Evolutionary conservation across 805 yeast species (phyloP).

Genomic region (Saturnispora zaruensis): DNA sequence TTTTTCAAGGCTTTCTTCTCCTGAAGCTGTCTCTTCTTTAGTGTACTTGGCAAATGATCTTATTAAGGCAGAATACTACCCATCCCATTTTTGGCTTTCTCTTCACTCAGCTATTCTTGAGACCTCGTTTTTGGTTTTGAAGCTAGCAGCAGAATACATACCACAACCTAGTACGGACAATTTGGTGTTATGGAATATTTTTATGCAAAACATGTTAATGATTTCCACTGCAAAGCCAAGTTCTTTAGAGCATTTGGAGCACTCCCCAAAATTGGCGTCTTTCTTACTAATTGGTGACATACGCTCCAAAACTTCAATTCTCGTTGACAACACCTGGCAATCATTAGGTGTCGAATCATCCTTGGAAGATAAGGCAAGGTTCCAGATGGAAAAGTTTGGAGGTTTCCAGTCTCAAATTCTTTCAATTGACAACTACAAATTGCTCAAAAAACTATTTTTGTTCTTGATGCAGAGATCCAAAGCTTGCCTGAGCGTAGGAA

Average conservation of each 20-base stretch:
- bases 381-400: slow-evolving; percentile 53
- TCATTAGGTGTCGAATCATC: slow-evolving; percentile 56
- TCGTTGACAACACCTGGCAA: slow-evolving; percentile 64
- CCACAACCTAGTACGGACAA: slow-evolving; percentile 41
- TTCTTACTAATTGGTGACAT: slow-evolving; percentile 53
- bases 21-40: slow-evolving; percentile 20
- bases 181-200: slow-evolving; percentile 52
- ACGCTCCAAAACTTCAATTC: slow-evolving; percentile 47
- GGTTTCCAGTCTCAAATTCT: slow-evolving; percentile 66
- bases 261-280: slow-evolving; percentile 66
- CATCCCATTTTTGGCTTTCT: slow-evolving; percentile 67
- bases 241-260: slow-evolving; percentile 59
- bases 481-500: slow-evolving; percentile 53
- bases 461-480: slow-evolving; percentile 62
- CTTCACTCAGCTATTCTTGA: slow-evolving; percentile 44
- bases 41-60: slow-evolving; percentile 34
- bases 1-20: slow-evolving; percentile 4
- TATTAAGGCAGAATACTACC: slow-evolving; percentile 47
- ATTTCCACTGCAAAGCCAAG: slow-evolving; percentile 62
- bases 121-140: slow-evolving; percentile 5
- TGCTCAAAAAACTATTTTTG: slow-evolving; percentile 56
- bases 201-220: slow-evolving; percentile 46
- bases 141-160: slow-evolving; percentile 34
- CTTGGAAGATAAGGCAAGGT: slow-evolving; percentile 45
- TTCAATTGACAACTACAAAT: slow-evolving; percentile 43